A percentile compares a stretch with the other conserved stretches of the same genome.
These are phyloP conservation scores for Trichaptum fuscoviolaceum DNA, from an alignment of 768 basidiomycete genomes.

Conservation along the genomic window DNA sequence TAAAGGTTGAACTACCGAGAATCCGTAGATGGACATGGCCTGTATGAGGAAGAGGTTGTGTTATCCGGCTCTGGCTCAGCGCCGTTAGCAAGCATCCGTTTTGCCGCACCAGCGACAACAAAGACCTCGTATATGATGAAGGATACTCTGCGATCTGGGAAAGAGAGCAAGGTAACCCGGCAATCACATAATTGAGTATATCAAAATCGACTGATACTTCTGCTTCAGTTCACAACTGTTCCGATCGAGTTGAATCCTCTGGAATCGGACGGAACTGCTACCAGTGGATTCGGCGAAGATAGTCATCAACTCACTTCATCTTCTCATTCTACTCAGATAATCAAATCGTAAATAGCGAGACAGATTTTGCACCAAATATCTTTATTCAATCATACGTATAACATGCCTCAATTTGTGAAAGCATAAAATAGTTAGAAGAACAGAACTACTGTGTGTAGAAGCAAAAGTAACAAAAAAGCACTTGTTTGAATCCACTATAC, in stretches of 20 bases:
- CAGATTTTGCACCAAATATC: not conserved
- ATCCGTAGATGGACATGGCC: not conserved
- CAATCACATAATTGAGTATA: not conserved
- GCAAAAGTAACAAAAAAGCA: no score
- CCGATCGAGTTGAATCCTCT: not conserved
- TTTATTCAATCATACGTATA: not conserved
- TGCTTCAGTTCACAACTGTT: not conserved
- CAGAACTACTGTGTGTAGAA: no score
- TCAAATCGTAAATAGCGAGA: not conserved
- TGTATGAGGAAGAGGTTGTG: not conserved
- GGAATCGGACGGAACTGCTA: not conserved
- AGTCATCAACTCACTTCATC: not conserved
- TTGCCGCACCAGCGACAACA: not conserved
- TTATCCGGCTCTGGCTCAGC: not conserved
- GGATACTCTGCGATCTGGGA: not conserved
- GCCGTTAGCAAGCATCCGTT: not conserved
- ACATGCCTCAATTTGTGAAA: no score
- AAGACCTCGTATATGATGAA: not conserved
- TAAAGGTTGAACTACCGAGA: slow-evolving; percentile 1
- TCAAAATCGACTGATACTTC: not conserved
- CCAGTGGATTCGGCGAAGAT: not conserved
- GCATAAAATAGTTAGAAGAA: no score
- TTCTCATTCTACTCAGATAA: not conserved
- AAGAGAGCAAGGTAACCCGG: not conserved
- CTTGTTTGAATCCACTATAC: no score